Conservation (phyloP, 73 alveolate genomes). For the Paramecium caudatum region DNA sequence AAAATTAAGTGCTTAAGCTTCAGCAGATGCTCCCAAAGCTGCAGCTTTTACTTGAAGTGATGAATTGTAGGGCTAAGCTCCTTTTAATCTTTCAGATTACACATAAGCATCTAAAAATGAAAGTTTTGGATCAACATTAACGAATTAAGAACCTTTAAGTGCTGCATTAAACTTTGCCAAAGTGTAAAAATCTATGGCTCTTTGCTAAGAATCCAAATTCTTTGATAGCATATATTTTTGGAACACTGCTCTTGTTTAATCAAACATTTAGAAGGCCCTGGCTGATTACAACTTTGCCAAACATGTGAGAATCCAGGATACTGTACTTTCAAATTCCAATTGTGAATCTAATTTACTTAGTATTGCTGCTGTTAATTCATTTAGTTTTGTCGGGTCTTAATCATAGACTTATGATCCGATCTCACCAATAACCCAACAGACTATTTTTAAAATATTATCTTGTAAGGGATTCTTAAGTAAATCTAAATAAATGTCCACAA, state of each 20-base stretch:
- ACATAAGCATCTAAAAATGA: slow-evolving; percentile 61
- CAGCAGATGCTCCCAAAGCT: slow-evolving; percentile 56
- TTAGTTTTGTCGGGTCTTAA: slow-evolving; percentile 54
- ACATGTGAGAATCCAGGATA: slow-evolving; percentile 70
- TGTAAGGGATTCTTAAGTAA: slow-evolving; percentile 55
- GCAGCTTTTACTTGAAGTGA: slow-evolving; percentile 69
- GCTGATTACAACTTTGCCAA: slow-evolving; percentile 73
- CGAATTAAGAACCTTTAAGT: slow-evolving; percentile 34
- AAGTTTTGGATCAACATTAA: slow-evolving; percentile 63
- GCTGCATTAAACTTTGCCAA: slow-evolving; percentile 76
- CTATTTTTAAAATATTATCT: slow-evolving; percentile 54
- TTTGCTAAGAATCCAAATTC: slow-evolving; percentile 44
- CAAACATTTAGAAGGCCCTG: slow-evolving; percentile 72
- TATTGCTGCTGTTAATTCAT: slow-evolving; percentile 45
- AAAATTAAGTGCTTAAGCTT: neutral
- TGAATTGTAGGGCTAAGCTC: slow-evolving; percentile 69
- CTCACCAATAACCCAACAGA: slow-evolving; percentile 76
- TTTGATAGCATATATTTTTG: slow-evolving; percentile 38
- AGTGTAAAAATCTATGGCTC: slow-evolving; percentile 66
- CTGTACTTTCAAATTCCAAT: slow-evolving; percentile 52
- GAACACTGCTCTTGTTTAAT: slow-evolving; percentile 64
- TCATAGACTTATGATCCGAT: slow-evolving; percentile 73
- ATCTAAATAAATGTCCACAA: slow-evolving; percentile 62
- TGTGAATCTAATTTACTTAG: slow-evolving; percentile 28
- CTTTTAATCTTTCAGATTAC: slow-evolving; percentile 32